phyloP scores from a whole-genome alignment of 1,284 basidiomycete genomes.

The Veloporphyrellus conicus region DNA sequence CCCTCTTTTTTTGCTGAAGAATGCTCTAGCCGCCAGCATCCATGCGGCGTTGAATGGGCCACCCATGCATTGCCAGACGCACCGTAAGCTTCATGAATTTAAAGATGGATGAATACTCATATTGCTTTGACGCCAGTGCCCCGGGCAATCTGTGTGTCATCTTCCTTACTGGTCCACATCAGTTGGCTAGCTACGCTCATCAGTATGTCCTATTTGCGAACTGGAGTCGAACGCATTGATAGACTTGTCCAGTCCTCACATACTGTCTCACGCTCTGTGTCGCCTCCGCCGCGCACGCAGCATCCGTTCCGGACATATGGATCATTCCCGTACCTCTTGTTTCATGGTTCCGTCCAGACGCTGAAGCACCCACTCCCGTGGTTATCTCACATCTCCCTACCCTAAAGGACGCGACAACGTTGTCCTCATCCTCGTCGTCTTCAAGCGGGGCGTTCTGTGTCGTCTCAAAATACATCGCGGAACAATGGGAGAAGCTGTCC shows the following conservation, averaged over 20 bases:
- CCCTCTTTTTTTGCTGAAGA: neutral
- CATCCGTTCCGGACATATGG: conserved; percentile 48
- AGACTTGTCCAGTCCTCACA: conserved; percentile 40
- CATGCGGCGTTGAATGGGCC: conserved; percentile 42
- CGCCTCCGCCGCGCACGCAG: conserved; percentile 42
- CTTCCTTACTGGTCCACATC: conserved; percentile 47
- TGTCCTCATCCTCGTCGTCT: conserved; percentile 8
- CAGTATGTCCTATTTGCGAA: conserved; percentile 37
- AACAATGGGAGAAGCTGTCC: conserved; percentile 32
- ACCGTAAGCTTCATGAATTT: conserved; percentile 32
- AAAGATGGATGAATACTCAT: conserved; percentile 1
- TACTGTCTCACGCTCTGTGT: conserved; percentile 55
- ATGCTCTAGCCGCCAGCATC: conserved; percentile 43
- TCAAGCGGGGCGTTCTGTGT: conserved; percentile 20
- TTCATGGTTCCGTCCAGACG: conserved; percentile 50
- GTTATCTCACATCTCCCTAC: conserved; percentile 4
- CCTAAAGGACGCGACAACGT: conserved; percentile 8
- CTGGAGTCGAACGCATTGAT: conserved; percentile 5
- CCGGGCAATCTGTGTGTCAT: conserved; percentile 50
- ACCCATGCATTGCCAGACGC: conserved; percentile 35
- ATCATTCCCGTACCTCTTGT: conserved; percentile 44
- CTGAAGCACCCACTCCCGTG: conserved; percentile 5
- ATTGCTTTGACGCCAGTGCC: conserved; percentile 29
- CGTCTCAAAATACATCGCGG: conserved; percentile 27
- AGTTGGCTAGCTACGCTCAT: conserved; percentile 53